Base-by-base conservation (phyloP, 2,329 filamentous ascomycete genomes). In the Sarocladium brachiariae region DNA sequence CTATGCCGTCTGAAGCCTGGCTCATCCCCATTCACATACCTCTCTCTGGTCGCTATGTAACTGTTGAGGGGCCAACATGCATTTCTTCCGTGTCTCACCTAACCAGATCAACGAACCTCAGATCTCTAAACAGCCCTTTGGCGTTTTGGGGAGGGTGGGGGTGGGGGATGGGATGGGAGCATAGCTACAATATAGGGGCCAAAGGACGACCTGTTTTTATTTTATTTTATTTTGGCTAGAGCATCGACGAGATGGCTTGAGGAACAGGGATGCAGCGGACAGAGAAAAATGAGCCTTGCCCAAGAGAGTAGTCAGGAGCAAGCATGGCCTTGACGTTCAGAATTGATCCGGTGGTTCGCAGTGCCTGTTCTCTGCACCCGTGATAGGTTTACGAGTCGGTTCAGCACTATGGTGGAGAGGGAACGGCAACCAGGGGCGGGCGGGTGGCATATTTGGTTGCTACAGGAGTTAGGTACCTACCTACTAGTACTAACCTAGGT, bases 381-480 rank as follows among this genome's bases (percentile, higher is more conserved):
- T 47, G 43, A 47, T 47, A 47, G 43, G 43, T n/a, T 16, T 14
- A 47, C 43, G 43, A 47, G 25, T 47, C 43, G 43, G 9, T 24
- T 21, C 9, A 45, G 39, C 7, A 8, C 39, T 23, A 30, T 23
- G 43, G 43, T 33, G 43, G 43, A 47, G 5, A n/a, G 6, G 10
- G 4, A 43, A n/a, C 27, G 23, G 21, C 27, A 19, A 23, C 25
- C 21, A 27, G n/a, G 39, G 39, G 27, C 8, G 27, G 5, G 39
- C n/a, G 24, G n/a, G 39, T 23, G 21, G 23, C 39, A 45, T 16
- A 8, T n/a, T 5, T 25, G 43, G 4, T 11, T 7, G 24, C 24
- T 47, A 25, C 43, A 47, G 24, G n/a, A 30, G 43, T 47, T 9
- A 23, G n/a, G n/a, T n/a, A n/a, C n/a, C n/a, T n/a, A n/a, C n/a